Conservation (phyloP, 2,329 filamentous ascomycete species). For the Pseudocercospora musae region DNA sequence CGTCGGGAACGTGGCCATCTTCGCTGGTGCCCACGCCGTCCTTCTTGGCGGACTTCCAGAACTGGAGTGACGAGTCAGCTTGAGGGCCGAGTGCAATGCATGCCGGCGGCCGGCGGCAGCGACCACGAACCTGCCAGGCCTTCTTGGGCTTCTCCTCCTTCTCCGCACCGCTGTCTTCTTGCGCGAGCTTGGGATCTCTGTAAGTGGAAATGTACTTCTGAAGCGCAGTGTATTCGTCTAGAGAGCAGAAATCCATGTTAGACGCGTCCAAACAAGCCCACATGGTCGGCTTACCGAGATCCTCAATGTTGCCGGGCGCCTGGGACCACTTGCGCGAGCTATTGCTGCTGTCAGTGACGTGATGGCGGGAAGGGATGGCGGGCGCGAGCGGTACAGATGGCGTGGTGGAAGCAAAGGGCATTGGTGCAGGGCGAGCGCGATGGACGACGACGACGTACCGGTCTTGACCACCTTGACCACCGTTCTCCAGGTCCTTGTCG, state of each 20-base stretch:
- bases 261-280: slow-evolving; percentile 7
- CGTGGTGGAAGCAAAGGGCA: not conserved
- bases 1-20: slow-evolving; percentile 54
- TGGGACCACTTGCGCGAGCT: slow-evolving; percentile 40
- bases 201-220: slow-evolving; percentile 67
- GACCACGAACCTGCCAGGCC: slow-evolving; percentile 48
- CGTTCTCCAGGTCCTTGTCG: slow-evolving; percentile 41
- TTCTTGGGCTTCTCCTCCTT: slow-evolving; percentile 50
- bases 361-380: not conserved
- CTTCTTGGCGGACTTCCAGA: slow-evolving; percentile 47
- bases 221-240: slow-evolving; percentile 63
- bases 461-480: slow-evolving; percentile 29
- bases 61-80: slow-evolving; percentile 37
- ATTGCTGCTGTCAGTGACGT: slow-evolving; percentile 19
- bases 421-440: not conserved
- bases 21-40: slow-evolving; percentile 32
- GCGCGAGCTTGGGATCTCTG: slow-evolving; percentile 55
- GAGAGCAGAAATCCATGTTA: slow-evolving; percentile 24
- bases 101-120: not conserved
- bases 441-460: slow-evolving; percentile 17
- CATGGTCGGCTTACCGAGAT: slow-evolving; percentile 32
- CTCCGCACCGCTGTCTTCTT: slow-evolving; percentile 42
- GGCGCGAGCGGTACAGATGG: slow-evolving; percentile 3
- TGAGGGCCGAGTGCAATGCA: not conserved
- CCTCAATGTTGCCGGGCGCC: slow-evolving; percentile 42